phyloP scores from a whole-genome alignment of 352 stramenopile species.

The Blastocystis sp. region DNA sequence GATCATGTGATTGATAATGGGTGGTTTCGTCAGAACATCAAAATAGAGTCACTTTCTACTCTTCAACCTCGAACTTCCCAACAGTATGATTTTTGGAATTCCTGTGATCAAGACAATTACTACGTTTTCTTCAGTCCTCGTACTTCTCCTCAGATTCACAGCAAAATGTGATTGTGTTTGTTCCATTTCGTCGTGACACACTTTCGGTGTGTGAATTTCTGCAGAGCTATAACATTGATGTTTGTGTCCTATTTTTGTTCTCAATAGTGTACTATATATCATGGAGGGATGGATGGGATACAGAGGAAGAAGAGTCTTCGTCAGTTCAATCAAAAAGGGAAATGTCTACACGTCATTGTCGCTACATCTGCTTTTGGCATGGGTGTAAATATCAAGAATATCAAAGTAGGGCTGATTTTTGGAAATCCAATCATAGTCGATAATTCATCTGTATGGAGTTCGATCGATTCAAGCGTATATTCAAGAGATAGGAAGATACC shows the following conservation, averaged over 20 bases:
- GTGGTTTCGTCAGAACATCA: not conserved
- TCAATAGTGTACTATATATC: not conserved
- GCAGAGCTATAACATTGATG: slow-evolving; percentile 42
- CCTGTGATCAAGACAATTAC: not conserved
- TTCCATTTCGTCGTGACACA: slow-evolving; percentile 36
- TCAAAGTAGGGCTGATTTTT: not conserved
- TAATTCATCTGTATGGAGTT: not conserved
- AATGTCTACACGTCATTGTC: slow-evolving; percentile 1
- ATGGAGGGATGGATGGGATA: not conserved
- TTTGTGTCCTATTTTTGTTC: not conserved
- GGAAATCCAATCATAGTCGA: not conserved
- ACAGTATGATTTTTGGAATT: not conserved
- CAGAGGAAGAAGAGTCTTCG: slow-evolving; percentile 36
- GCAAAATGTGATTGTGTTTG: slow-evolving; percentile 36
- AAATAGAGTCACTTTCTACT: not conserved
- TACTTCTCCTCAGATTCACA: not conserved
- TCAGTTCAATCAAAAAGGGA: not conserved
- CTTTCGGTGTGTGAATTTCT: slow-evolving; percentile 5
- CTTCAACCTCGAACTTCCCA: not conserved
- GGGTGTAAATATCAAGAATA: slow-evolving; percentile 20
- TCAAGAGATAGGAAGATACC: slow-evolving; percentile 32
- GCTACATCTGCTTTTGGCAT: slow-evolving; percentile 36
- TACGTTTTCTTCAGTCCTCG: not conserved
- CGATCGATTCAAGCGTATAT: slow-evolving; percentile 46
- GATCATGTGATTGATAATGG: not conserved